Percentiles rank a stretch among this genome's conserved stretches.
phyloP scores from a whole-genome alignment of 257 asterid genomes.

The Primulina eburnea region DNA sequence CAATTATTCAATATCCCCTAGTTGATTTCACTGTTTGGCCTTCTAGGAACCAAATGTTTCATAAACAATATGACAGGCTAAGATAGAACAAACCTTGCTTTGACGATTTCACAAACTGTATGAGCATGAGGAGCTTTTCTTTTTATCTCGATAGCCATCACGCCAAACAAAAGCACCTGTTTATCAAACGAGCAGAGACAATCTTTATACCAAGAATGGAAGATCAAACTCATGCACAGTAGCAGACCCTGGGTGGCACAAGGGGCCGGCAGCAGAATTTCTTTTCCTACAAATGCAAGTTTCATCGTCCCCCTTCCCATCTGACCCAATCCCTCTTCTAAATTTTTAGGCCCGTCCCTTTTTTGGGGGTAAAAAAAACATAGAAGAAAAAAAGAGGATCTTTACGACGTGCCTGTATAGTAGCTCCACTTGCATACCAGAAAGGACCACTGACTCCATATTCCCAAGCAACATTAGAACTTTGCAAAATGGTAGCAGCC shows the following conservation, averaged over 20 bases:
- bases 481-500: slow-evolving; percentile 95
- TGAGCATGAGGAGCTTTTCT: slow-evolving; percentile 92
- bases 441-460: slow-evolving; percentile 97
- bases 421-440: slow-evolving; percentile 98
- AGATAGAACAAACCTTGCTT: slow-evolving; percentile 57
- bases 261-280: too few relatives aligned
- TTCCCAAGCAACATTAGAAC: slow-evolving; percentile 92
- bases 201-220: slow-evolving; percentile 9
- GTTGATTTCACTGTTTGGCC: background rate
- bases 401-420: slow-evolving; percentile 61
- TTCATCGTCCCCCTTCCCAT: too few relatives aligned
- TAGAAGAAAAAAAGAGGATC: background rate
- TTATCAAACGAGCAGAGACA: background rate
- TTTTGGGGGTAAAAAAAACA: too few relatives aligned
- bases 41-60: background rate
- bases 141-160: slow-evolving; percentile 92
- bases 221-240: background rate
- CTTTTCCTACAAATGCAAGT: too few relatives aligned
- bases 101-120: slow-evolving; percentile 86
- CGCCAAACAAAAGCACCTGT: slow-evolving; percentile 85
- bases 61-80: background rate
- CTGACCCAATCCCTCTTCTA: too few relatives aligned
- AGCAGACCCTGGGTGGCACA: too few relatives aligned
- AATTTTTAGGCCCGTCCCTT: too few relatives aligned
- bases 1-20: too few relatives aligned